Conservation (phyloP, 2,329 filamentous ascomycete genomes). For the Pestalotiopsis sp. region DNA sequence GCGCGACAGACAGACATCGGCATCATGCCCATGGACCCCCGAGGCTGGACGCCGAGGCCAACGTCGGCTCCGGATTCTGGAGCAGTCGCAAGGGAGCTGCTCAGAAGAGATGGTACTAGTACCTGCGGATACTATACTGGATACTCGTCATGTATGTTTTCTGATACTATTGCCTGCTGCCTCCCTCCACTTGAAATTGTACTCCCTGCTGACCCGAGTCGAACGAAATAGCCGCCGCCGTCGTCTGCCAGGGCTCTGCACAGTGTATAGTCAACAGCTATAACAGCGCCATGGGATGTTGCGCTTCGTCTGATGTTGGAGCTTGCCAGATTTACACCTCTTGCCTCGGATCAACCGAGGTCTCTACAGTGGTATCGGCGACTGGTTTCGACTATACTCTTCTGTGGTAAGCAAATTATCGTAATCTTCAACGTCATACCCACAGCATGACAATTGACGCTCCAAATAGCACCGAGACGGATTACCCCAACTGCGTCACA, state of each 20-base stretch:
- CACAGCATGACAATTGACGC: background rate
- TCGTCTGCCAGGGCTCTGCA: conserved; percentile 20
- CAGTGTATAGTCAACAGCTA: conserved; percentile 23
- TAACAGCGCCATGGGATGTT: conserved; percentile 28
- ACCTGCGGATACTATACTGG: conserved; percentile 29
- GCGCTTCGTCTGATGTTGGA: conserved; percentile 20
- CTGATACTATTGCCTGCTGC: background rate
- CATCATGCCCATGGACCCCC: conserved; percentile 21
- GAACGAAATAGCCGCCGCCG: background rate
- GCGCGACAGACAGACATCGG: conserved; percentile 22
- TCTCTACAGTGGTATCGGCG: conserved; percentile 7
- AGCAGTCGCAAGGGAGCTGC: conserved; percentile 25
- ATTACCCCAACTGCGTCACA: conserved; percentile 30
- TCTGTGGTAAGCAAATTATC: conserved; percentile 4
- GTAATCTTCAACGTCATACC: background rate
- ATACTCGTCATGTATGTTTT: conserved; percentile 25
- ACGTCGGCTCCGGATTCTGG: conserved; percentile 28
- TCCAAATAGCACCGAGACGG: conserved; percentile 4
- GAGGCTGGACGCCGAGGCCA: conserved; percentile 29
- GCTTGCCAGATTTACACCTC: conserved; percentile 28
- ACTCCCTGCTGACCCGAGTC: background rate
- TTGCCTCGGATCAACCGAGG: conserved; percentile 26
- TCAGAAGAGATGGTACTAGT: conserved; percentile 15
- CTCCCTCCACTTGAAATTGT: background rate
- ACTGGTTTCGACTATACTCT: background rate